Base-by-base conservation (phyloP, 176 grass and related monocot genomes). In the Metroxylon sagu region DNA sequence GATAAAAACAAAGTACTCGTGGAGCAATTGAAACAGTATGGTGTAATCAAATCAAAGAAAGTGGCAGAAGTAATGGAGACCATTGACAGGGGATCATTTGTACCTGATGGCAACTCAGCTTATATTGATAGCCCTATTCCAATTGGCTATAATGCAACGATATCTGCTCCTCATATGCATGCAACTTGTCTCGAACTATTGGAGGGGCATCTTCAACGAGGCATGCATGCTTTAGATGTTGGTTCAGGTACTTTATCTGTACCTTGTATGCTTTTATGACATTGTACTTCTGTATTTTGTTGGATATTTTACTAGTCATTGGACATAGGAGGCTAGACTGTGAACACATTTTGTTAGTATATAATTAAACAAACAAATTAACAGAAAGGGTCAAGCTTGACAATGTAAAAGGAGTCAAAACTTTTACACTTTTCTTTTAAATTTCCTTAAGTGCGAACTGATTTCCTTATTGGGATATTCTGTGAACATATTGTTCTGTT, bases 121-220 rank as follows among this genome's bases (percentile, higher is more conserved):
- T 93, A 93, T 61, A 4, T 59, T 31, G 88, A 93, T 49, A 93
- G 72, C 62, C 88, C 88, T 52, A 79, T 88, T 80, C 84, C 84
- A 27, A 93, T 87, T 64, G 88, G 88, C 59, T 87, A 81, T 53
- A 93, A 87, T 21, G 88, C 84, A 3, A 93, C 84, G 4, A 93
- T 93, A 81, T 93, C 83, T 60, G 80, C 83, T 43, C 88, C 83
- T 63, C 88, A 93, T 69, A 93, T 93, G 88, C 88, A 93, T 43
- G 88, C 76, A 18, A 68, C 83, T 65, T 93, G 88, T 78, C 72
- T 93, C 73, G 88, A 93, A 43, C 53, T 93, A 26, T 59, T 93
- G 59, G 75, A 93, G 74, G 77, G 87, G 39, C 80, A 87, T 76
- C 66, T 93, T 28, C 83, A 84, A 39, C 83, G 80, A 52, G 83